Evolutionary conservation across 371 early-diverging fungal species (phyloP).

Genomic region (Mucor lusitanicus): DNA sequence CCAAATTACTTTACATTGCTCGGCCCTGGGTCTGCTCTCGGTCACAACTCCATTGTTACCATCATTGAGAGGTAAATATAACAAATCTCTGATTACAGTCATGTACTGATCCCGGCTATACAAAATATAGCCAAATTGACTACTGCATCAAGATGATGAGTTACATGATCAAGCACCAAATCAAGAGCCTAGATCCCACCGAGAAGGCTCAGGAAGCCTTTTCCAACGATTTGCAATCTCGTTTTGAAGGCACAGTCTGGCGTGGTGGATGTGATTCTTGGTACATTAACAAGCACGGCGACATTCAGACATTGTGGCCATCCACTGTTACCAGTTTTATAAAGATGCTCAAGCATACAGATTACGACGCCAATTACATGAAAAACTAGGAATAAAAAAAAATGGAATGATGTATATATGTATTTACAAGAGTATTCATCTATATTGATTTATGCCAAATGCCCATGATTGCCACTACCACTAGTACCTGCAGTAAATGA

Average conservation of each 20-base stretch:
- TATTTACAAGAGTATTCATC: neutral
- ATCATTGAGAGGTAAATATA: constrained; percentile 29
- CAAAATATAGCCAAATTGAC: constrained; percentile 17
- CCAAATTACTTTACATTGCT: constrained; percentile 43
- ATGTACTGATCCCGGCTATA: neutral
- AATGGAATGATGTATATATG: neutral
- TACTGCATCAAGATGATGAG: constrained; percentile 12
- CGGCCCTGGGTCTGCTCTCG: constrained; percentile 43
- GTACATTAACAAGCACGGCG: constrained; percentile 16
- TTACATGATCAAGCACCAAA: constrained; percentile 16
- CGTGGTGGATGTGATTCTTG: constrained; percentile 20
- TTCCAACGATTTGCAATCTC: neutral
- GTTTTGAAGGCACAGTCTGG: constrained; percentile 25
- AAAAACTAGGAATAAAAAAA: constrained; percentile 4
- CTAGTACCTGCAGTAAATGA: constrained; percentile 1
- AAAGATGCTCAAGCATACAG: neutral
- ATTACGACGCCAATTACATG: neutral
- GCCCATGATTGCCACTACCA: neutral
- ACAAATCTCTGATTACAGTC: neutral
- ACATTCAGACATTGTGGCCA: constrained; percentile 15
- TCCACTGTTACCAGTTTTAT: neutral
- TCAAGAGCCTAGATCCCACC: constrained; percentile 16
- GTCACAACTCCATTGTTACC: constrained; percentile 34
- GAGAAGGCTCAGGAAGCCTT: constrained; percentile 15
- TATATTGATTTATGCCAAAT: neutral